A percentile compares a stretch with the other conserved stretches of the same genome.
These are phyloP conservation scores for Penicillium canescens DNA, from an alignment of 495 filamentous ascomycete species.

Conservation along the genomic window DNA sequence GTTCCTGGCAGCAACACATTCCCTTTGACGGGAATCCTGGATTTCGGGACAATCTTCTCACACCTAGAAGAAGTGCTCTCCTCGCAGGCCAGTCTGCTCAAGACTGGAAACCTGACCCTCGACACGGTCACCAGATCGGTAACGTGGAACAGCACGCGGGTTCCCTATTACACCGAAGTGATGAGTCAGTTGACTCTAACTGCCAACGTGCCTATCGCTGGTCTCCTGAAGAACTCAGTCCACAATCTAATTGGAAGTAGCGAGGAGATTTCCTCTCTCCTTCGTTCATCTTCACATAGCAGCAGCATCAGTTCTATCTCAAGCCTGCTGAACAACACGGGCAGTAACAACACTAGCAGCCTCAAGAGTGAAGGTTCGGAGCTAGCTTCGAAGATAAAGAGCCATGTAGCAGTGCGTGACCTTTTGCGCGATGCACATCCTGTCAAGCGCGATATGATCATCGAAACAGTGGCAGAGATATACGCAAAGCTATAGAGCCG, in stretches of 20 bases:
- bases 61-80: conserved; percentile 30
- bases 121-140: conserved; percentile 32
- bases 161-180: conserved; percentile 43
- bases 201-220: conserved; percentile 30
- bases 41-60: conserved; percentile 29
- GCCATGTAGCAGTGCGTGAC: background rate
- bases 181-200: conserved; percentile 36
- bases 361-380: too few relatives aligned
- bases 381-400: too few relatives aligned
- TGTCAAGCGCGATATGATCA: background rate
- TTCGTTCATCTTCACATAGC: too few relatives aligned
- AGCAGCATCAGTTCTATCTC: too few relatives aligned
- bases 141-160: conserved; percentile 30
- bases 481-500: background rate
- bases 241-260: conserved; percentile 11
- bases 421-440: background rate
- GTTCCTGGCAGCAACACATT: conserved; percentile 58
- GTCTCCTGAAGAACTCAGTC: conserved; percentile 36
- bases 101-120: conserved; percentile 34
- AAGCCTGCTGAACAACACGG: too few relatives aligned
- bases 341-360: too few relatives aligned
- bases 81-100: conserved; percentile 27
- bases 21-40: conserved; percentile 43
- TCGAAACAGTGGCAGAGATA: background rate
- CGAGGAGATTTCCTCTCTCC: too few relatives aligned